A percentile compares a stretch with the other conserved stretches of the same genome.
phyloP scores from a whole-genome alignment of 306 rosid species.

The Cicer cuneatum region DNA sequence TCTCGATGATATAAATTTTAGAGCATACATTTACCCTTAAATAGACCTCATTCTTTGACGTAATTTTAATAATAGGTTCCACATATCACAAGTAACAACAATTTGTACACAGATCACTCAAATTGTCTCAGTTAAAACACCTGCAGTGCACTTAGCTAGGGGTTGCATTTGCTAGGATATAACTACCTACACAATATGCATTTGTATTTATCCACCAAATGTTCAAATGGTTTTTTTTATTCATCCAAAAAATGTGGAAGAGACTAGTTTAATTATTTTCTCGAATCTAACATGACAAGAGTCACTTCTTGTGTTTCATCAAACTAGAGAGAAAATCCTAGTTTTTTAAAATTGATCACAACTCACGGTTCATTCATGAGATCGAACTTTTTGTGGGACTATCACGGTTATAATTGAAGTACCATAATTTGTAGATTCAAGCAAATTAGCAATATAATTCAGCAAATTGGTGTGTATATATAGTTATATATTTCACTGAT shows the following conservation, averaged over 20 bases:
- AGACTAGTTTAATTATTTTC: background rate
- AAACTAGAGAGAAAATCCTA: background rate
- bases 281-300: background rate
- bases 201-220: no score
- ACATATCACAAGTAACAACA: background rate
- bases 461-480: background rate
- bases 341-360: background rate
- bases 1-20: background rate
- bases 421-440: background rate
- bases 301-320: background rate
- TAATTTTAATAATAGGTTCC: background rate
- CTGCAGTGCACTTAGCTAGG: background rate
- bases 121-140: background rate
- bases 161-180: background rate
- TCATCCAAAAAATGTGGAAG: no score
- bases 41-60: background rate
- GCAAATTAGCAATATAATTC: background rate
- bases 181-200: background rate
- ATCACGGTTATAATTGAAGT: constrained; percentile 3
- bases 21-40: background rate
- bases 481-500: background rate
- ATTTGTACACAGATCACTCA: background rate
- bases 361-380: background rate
- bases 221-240: no score
- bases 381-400: constrained; percentile 12